Evolutionary conservation across 1,284 basidiomycete genomes (phyloP), one percentile per base, ranked within the genome.

Genomic region (Cerioporus squamosus): DNA sequence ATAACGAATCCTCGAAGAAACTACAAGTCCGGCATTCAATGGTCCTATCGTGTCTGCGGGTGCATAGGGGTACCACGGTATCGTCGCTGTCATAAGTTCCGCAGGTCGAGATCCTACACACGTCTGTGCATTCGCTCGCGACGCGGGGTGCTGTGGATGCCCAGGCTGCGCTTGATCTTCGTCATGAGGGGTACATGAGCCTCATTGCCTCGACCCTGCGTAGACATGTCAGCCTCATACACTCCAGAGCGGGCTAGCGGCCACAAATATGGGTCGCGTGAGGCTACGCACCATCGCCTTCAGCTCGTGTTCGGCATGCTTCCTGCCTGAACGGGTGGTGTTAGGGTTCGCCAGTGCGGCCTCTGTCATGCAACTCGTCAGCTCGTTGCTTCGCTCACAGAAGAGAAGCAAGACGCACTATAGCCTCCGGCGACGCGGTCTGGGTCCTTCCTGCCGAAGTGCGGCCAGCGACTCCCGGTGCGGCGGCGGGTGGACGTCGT

Each of bases 161-260:
- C 83, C 8, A 83, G 68, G 6, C 79, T 73, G 31, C 80, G 79
- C 62, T 80, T 83, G 64, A 83, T 72, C 63, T 74, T 81, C 36
- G 80, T 82, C 78, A 82, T 77, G 60, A 83, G 67, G 9, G 82
- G 72, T 36, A 83, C 79, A 65, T 81, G 80, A 22, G 77, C 70
- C 49, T 77, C 75, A 12, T 67, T 61, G 31, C 74, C 74, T 51
- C 75, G 72, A 51, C 76, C 77, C 76, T 78, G 61, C 2, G 44
- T 29, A 31, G 20, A 39, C 45, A 53, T 39, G 44, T 54, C 53
- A 51, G 44, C n/a, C 40, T 51, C 5, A 56, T 12, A 14, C 20
- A 26, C n/a, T n/a, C n/a, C 17, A 29, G 23, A 33, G 31, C 17
- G 39, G 24, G 9, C 20, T 8, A 24, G 7, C 5, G 31, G 23